Base-by-base conservation (phyloP, 805 yeast species). In the Wickerhamomyces alni region DNA sequence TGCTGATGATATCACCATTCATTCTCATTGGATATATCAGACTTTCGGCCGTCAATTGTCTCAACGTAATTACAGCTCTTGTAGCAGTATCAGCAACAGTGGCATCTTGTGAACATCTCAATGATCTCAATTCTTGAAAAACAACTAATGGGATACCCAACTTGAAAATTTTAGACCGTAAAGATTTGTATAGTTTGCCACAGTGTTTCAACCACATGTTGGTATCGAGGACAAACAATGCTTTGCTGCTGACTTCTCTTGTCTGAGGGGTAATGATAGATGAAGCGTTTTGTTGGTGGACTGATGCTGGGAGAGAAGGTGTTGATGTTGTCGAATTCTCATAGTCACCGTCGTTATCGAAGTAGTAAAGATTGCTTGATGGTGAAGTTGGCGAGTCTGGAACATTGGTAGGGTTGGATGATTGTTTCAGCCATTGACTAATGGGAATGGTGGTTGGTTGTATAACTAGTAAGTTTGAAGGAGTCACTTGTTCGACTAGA, bases 121-220 rank as follows among this genome's bases (percentile, higher is more conserved):
- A 61, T 7, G 86, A 79, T 50, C 91, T 62, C 43, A 84, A 63
- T 52, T 84, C 93, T 62, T 83, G 91, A 54, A 83, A 84, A 6
- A 84, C 87, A 16, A 85, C 80, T 42, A 84, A 63, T 31, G 93
- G 89, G 5, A 83, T 76, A 48, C 79, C 74, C 18, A 80, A 63
- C 45, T 70, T 75, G 43, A 84, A 69, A 3, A 82, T 72, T 12
- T 69, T 70, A 47, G 75, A 74, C 25, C 80, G 68, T 11, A 82
- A 72, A 49, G 86, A 76, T 55, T 84, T 84, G 62, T 71, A 84
- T 17, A 84, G 67, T 44, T 82, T 70, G 2, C 91, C 94, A 57
- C 88, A 82, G 52, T 82, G 89, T 51, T 83, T 81, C 46, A 84
- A 63, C 89, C 91, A 84, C 41, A 82, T 76, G 47, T 85, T 83